These are phyloP conservation scores for Metschnikowia henanensis DNA, from an alignment of 805 yeast species.

Conservation along the genomic window DNA sequence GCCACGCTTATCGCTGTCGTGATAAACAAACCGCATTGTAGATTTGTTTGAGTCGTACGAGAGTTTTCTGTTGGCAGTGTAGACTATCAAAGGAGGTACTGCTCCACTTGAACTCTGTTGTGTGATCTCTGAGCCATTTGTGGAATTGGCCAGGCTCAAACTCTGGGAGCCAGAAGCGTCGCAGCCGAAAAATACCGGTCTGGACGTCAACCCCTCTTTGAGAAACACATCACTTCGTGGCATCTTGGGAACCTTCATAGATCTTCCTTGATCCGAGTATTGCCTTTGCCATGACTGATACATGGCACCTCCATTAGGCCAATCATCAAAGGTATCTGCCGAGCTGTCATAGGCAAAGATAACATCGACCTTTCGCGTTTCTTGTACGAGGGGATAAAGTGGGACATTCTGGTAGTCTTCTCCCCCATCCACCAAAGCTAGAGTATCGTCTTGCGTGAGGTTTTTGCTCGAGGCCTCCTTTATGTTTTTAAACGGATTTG, in stretches of 20 bases:
- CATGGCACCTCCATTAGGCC: slow-evolving; percentile 58
- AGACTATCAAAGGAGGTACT: slow-evolving; percentile 19
- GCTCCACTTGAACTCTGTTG: not conserved
- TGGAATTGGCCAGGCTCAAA: slow-evolving; percentile 1
- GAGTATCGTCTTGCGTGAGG: slow-evolving; percentile 6
- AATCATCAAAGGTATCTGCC: slow-evolving; percentile 47
- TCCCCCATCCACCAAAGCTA: slow-evolving; percentile 46
- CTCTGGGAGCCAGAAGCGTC: slow-evolving; percentile 11
- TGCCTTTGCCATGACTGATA: slow-evolving; percentile 31
- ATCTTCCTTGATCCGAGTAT: slow-evolving; percentile 20
- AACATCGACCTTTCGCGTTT: slow-evolving; percentile 35
- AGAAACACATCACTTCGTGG: slow-evolving; percentile 19
- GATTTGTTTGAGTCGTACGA: slow-evolving; percentile 24
- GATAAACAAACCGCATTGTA: slow-evolving; percentile 23
- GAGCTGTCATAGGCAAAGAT: slow-evolving; percentile 45
- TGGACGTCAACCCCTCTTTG: slow-evolving; percentile 13
- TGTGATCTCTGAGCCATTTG: slow-evolving; percentile 5
- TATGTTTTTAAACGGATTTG: slow-evolving; percentile 51
- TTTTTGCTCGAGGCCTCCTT: slow-evolving; percentile 13
- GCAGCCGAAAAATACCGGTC: slow-evolving; percentile 27
- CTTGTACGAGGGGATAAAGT: slow-evolving; percentile 40
- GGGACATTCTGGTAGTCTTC: slow-evolving; percentile 49
- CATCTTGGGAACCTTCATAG: slow-evolving; percentile 22
- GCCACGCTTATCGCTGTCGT: slow-evolving; percentile 19
- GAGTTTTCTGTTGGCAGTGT: slow-evolving; percentile 27